Conservation (phyloP, 371 early-diverging fungal genomes). For the Dinochytrium kinnereticum region DNA sequence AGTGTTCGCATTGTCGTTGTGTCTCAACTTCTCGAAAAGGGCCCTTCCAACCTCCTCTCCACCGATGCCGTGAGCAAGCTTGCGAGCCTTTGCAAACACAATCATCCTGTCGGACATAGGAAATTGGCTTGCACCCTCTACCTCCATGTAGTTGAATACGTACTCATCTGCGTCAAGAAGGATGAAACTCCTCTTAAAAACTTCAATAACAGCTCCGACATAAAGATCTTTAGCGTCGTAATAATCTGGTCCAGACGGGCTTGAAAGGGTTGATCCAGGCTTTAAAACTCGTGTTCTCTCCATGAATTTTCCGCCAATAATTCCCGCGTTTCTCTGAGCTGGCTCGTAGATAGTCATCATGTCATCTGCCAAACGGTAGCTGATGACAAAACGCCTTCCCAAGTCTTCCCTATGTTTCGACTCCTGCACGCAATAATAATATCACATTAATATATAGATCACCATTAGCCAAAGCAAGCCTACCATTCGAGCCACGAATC, state of each 20-base stretch:
- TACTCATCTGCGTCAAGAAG: constrained; percentile 65
- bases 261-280: constrained; percentile 52
- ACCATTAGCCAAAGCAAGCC: neutral
- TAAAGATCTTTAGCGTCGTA: constrained; percentile 52
- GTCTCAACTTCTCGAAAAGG: constrained; percentile 14
- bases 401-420: constrained; percentile 61
- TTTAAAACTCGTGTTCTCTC: constrained; percentile 57
- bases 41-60: constrained; percentile 17
- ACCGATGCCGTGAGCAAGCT: constrained; percentile 12
- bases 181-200: constrained; percentile 52
- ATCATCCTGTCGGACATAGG: constrained; percentile 25
- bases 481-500: constrained; percentile 64
- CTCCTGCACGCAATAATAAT: constrained; percentile 43
- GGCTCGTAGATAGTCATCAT: constrained; percentile 65
- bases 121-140: constrained; percentile 25
- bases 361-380: constrained; percentile 60
- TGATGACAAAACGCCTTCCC: constrained; percentile 59
- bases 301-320: constrained; percentile 65
- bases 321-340: constrained; percentile 59
- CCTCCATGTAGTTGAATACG: constrained; percentile 54
- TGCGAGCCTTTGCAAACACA: constrained; percentile 33
- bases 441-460: neutral
- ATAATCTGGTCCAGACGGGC: constrained; percentile 50
- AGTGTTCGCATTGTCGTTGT: constrained; percentile 18
- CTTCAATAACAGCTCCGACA: constrained; percentile 52